Conservation (phyloP, 371 early-diverging fungal species). For the Mortierella sp. region DNA sequence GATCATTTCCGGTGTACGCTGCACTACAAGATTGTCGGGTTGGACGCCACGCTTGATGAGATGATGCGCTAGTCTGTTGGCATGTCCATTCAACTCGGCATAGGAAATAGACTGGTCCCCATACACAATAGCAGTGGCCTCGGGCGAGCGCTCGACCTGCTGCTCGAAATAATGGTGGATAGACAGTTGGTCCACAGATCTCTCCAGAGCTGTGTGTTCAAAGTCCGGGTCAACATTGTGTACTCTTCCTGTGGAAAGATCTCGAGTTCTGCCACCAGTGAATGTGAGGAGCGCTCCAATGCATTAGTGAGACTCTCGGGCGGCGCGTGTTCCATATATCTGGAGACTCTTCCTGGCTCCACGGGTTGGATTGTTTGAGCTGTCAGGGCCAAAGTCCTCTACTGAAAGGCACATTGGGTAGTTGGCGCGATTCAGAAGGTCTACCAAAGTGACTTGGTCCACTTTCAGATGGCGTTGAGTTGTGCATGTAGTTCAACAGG, state of each 20-base stretch:
- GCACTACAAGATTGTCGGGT: constrained; percentile 16
- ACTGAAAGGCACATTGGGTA: constrained; percentile 12
- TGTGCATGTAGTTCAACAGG: constrained; percentile 30
- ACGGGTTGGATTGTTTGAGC: constrained; percentile 5
- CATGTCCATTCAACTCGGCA: constrained; percentile 11
- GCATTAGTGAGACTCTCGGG: not conserved
- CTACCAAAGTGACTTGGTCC: not conserved
- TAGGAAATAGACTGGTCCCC: constrained; percentile 20
- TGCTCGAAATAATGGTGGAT: constrained; percentile 17
- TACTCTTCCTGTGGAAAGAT: constrained; percentile 12
- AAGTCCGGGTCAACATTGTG: constrained; percentile 3
- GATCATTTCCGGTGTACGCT: constrained; percentile 16
- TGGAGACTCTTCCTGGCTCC: not conserved
- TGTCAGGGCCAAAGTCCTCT: constrained; percentile 20
- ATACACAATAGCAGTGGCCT: constrained; percentile 26
- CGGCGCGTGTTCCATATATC: constrained; percentile 13
- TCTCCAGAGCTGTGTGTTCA: constrained; percentile 5
- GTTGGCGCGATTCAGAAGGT: constrained; percentile 9
- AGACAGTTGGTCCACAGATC: not conserved
- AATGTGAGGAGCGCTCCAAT: not conserved
- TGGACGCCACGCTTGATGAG: constrained; percentile 12
- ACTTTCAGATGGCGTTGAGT: not conserved
- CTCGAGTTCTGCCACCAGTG: constrained; percentile 6
- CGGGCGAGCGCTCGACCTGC: constrained; percentile 11
- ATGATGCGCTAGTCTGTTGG: constrained; percentile 14